These are phyloP conservation scores for Mycena maculata DNA, from an alignment of 768 basidiomycete species.

Conservation along the genomic window DNA sequence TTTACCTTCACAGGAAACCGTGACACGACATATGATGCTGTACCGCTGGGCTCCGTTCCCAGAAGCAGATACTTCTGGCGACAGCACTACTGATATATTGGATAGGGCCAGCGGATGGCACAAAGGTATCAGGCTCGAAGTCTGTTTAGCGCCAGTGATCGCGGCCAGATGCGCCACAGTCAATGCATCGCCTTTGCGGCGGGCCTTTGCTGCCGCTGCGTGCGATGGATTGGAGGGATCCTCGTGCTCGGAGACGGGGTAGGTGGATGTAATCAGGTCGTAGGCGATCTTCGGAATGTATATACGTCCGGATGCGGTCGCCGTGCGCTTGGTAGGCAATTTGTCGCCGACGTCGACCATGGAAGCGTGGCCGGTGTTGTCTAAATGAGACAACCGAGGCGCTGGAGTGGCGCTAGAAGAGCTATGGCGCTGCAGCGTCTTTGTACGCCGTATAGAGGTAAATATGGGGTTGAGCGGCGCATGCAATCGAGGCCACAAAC, in stretches of 20 bases:
- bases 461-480: slow-evolving; percentile 13
- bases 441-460: neutral
- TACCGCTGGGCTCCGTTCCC: slow-evolving; percentile 42
- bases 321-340: slow-evolving; percentile 66
- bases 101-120: slow-evolving; percentile 87
- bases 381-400: slow-evolving; percentile 74
- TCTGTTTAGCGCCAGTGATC: slow-evolving; percentile 89
- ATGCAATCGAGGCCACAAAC: neutral
- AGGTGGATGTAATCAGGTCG: slow-evolving; percentile 64
- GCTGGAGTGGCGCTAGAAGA: slow-evolving; percentile 25
- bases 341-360: slow-evolving; percentile 90
- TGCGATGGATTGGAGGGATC: slow-evolving; percentile 36
- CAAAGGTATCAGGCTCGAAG: slow-evolving; percentile 84
- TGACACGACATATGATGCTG: slow-evolving; percentile 72
- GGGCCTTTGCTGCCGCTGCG: slow-evolving; percentile 61
- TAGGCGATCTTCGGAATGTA: slow-evolving; percentile 74
- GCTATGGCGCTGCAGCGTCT: slow-evolving; percentile 25
- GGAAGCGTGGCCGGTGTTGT: slow-evolving; percentile 71
- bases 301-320: slow-evolving; percentile 83
- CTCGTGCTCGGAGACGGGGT: slow-evolving; percentile 40
- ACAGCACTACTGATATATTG: slow-evolving; percentile 73
- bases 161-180: slow-evolving; percentile 86
- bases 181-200: slow-evolving; percentile 75
- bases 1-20: slow-evolving; percentile 80
- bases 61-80: slow-evolving; percentile 51